Evolutionary conservation across 1,139 yeast genomes (phyloP), one percentile per base, ranked within the genome.

Genomic region (Debaryomyces singareniensis): DNA sequence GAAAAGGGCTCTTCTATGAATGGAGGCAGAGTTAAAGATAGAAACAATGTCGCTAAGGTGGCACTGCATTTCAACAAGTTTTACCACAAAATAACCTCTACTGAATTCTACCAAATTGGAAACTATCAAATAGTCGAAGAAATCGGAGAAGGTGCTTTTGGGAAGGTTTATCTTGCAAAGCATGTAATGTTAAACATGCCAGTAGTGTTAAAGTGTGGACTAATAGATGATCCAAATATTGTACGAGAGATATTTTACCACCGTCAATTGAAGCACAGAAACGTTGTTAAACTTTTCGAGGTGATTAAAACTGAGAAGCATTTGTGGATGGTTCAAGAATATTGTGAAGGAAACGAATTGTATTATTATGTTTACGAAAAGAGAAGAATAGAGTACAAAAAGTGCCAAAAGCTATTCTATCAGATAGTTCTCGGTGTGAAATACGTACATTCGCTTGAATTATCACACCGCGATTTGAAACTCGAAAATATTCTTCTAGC

Each of bases 211-310:
- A 91, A 91, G 47, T 81, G 91, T 35, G 94, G 96, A 2, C 65
- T 73, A n/a, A 75, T 79, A 33, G 75, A 72, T 34, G 95, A 85
- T 49, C 89, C 95, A 16, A 87, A 87, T 45, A 70, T 91, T n/a
- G 95, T 89, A 18, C 64, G 96, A 36, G 98, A 91, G 47, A 86
- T 86, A 21, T 87, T 83, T 48, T 93, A 87, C 49, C 93, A 89
- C 47, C 68, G 85, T 31, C 93, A 85, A 48, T 75, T 91, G 43
- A 72, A 73, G 29, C 96, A 87, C 47, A 86, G 86, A 10, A 79
- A 86, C 49, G 83, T 91, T 28, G 87, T 94, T 9, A 75, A 78
- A 38, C 65, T 91, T 5, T 89, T 86, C 52, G 98, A 91, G 51
- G 81, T 87, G 24, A 77, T 91, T 22, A 75, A 83, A 30, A 79